phyloP scores from a whole-genome alignment of 1,284 basidiomycete species.

The Sphagnurus paluster region DNA sequence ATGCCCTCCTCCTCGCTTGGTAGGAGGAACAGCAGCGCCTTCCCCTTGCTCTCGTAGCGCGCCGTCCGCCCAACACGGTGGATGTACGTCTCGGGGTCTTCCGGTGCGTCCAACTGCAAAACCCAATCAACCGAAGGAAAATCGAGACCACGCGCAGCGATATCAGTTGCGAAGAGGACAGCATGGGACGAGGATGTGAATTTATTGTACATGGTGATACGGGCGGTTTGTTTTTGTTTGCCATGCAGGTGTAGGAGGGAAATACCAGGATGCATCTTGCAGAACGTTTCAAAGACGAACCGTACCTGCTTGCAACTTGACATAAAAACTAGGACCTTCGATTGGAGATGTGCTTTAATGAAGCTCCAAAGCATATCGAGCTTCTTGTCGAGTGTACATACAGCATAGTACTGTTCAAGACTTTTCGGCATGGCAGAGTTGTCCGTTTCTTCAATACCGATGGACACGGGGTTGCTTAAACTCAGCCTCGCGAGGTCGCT shows the following conservation, averaged over 20 bases:
- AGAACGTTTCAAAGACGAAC: conserved; percentile 96
- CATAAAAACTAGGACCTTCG: conserved; percentile 93
- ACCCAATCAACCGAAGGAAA: conserved; percentile 99
- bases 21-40: conserved; percentile 80
- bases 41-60: conserved; percentile 89
- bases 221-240: conserved; percentile 93
- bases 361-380: conserved; percentile 94
- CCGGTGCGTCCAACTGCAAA: conserved; percentile 94
- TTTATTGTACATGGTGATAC: conserved; percentile 80
- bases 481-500: conserved; percentile 89
- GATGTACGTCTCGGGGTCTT: conserved; percentile 98
- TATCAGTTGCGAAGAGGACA: conserved; percentile 93
- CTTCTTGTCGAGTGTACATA: conserved; percentile 85
- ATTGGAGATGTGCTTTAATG: conserved; percentile 91
- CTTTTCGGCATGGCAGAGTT: conserved; percentile 50
- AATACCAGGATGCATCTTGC: conserved; percentile 91
- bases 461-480: conserved; percentile 80
- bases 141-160: conserved; percentile 95
- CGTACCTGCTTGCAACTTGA: conserved; percentile 97
- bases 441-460: conserved; percentile 62
- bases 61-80: conserved; percentile 97
- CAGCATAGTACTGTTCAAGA: conserved; percentile 90
- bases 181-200: conserved; percentile 82
- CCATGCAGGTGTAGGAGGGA: conserved; percentile 93
- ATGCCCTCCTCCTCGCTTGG: conserved; percentile 95